Conservation (phyloP, 352 stramenopile genomes). For the Globisporangium solare region DNA sequence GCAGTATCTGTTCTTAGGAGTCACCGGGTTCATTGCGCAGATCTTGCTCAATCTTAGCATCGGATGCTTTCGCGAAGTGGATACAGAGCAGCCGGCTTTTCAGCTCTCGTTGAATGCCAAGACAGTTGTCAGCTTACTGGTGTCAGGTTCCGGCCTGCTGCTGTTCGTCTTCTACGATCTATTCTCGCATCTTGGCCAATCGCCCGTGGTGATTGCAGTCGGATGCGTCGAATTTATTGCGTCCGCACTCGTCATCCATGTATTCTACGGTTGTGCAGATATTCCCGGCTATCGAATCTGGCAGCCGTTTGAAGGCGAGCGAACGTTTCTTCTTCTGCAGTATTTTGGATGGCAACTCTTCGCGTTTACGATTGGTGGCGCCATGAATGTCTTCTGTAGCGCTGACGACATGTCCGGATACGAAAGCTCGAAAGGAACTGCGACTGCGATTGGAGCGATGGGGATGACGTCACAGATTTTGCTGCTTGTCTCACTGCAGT, state of each 20-base stretch:
- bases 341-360: slow-evolving; percentile 63
- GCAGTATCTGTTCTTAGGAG: slow-evolving; percentile 48
- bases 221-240: slow-evolving; percentile 34
- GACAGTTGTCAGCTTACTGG: slow-evolving; percentile 41
- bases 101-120: slow-evolving; percentile 40
- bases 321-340: slow-evolving; percentile 49
- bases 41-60: slow-evolving; percentile 57
- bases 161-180: slow-evolving; percentile 43
- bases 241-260: slow-evolving; percentile 44
- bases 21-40: slow-evolving; percentile 48
- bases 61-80: slow-evolving; percentile 30
- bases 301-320: slow-evolving; percentile 55
- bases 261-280: slow-evolving; percentile 41
- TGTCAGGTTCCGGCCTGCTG: slow-evolving; percentile 35
- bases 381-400: slow-evolving; percentile 28
- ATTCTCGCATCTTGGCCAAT: slow-evolving; percentile 26
- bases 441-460: slow-evolving; percentile 31
- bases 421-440: slow-evolving; percentile 18
- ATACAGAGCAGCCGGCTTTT: slow-evolving; percentile 5
- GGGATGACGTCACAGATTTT: slow-evolving; percentile 49
- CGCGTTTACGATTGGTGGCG: slow-evolving; percentile 30
- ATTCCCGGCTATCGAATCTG: slow-evolving; percentile 43
- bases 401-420: slow-evolving; percentile 14
- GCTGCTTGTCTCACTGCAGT: slow-evolving; percentile 42
- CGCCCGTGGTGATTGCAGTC: slow-evolving; percentile 26